Base-by-base conservation (phyloP, 2,329 filamentous ascomycete genomes). In the Colletotrichum ledebouriae region DNA sequence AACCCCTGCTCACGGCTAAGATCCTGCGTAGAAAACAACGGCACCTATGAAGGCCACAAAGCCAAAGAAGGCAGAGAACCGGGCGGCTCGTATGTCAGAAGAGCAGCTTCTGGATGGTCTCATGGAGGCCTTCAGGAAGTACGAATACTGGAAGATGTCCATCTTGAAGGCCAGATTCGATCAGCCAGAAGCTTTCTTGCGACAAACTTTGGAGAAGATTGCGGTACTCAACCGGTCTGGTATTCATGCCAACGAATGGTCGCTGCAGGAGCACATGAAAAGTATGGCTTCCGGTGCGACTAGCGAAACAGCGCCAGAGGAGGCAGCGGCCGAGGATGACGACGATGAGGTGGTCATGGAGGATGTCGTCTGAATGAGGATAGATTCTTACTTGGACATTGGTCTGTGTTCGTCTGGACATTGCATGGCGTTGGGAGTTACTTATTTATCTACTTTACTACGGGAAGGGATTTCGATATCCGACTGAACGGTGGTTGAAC, bases 141-240 rank as follows among this genome's bases (percentile, higher is more conserved):
- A 92, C 84, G 90, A 91, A 74, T 98, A 96, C 80, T 99, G 95
- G 94, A 71, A 71, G 49, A 71, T 71, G 68, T 71, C 70, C 6
- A 70, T 71, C 44, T 59, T 71, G 50, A 71, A 71, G 53, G 70
- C 68, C n/a, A 68, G 68, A 17, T 87, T 97, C 44, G 88, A 90
- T 68, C 96, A 99, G 80, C 96, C 96, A 1, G 96, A 98, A 77
- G 90, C 92, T n/a, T 98, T 94, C 78, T 87, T 99, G 70, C 94
- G 95, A 62, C 89, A 96, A 76, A 91, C 90, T 1, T 82, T 99
- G 72, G 92, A 94, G 71, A 90, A 94, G 75, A 88, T 98, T 68
- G 95, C 94, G 0, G 88, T 92, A 20, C 82, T 97, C 69, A 90
- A 97, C 77, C 93, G 94, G 78, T 91, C 89, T 53, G 95, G 95